Evolutionary conservation across 805 yeast species (phyloP), one percentile per base, ranked within the genome.

Genomic region (Myxozyma kluyveri): DNA sequence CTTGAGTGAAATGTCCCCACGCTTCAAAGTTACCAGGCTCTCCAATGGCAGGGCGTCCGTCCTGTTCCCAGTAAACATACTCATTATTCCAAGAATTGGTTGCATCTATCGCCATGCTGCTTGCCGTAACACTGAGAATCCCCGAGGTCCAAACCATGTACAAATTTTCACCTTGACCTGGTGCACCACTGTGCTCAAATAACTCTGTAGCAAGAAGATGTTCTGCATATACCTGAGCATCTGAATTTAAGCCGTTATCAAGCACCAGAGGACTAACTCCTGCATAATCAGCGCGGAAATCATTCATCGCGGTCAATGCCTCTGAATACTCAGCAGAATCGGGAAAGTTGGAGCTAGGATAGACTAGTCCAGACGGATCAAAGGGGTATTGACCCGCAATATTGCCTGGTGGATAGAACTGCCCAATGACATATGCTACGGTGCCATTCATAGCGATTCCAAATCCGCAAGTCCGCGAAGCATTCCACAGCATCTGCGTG

Each of bases 1-100:
- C 39, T 17, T 35, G 39, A 9, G 39, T 35, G 19, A 35, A 35
- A 17, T 35, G 39, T 10, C 39, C 39, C 39, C 39, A 35, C 12
- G 39, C 39, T 5, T 35, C 10, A 12, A 35, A 35, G 18, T 35
- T 12, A 35, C 19, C 19, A 5, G 21, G 21, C 18, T 17, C 39
- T 7, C 39, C 39, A 21, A 35, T 35, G 9, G 39, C 39, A 10
- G 39, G 39, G n/a, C 39, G n/a, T 10, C 39, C 39, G 39, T 35
- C 39, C 19, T 5, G 21, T 12, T 35, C 39, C 39, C 39, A 35
- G 10, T 6, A 12, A n/a, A 12, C 12, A 5, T 5, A 35, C 19
- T 35, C 39, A 21, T 21, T 35, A 17, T 35, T 35, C 39, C 39
- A 35, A 5, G 39, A 5, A 12, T 35, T 35, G 6, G 39, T 35